phyloP scores from a whole-genome alignment of 352 stramenopile genomes.

The Thalassiosira mediterranea region DNA sequence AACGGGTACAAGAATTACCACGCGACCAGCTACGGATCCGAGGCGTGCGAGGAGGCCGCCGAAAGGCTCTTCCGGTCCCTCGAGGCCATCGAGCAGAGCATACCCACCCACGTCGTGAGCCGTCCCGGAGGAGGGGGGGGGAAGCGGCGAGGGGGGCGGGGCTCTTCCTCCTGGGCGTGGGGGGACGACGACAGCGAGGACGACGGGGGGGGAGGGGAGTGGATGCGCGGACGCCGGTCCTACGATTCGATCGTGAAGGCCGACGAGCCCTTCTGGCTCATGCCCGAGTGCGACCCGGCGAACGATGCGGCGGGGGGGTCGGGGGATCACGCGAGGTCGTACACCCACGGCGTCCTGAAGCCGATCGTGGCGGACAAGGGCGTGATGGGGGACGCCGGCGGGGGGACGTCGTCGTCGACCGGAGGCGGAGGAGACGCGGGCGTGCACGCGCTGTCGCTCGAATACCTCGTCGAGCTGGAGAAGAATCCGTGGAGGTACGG shows the following conservation, averaged over 20 bases:
- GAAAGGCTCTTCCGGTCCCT: constrained; percentile 64
- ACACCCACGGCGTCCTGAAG: constrained; percentile 50
- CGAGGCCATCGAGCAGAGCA: constrained; percentile 76
- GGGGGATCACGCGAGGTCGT: constrained; percentile 28
- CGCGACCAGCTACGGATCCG: constrained; percentile 49
- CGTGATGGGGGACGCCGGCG: constrained; percentile 13
- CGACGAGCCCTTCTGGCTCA: constrained; percentile 43
- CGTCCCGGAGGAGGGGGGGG: constrained; percentile 29
- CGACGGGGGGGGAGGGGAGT: constrained; percentile 11
- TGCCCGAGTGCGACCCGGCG: constrained; percentile 19
- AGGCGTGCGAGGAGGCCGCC: constrained; percentile 50
- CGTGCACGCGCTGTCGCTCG: constrained; percentile 63
- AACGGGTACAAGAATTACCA: constrained; percentile 30
- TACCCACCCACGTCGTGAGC: constrained; percentile 74
- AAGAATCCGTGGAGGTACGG: constrained; percentile 77
- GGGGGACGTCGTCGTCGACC: constrained; percentile 22
- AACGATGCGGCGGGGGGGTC: no score
- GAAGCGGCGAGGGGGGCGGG: neutral
- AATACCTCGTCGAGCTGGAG: constrained; percentile 79
- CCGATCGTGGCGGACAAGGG: constrained; percentile 48
- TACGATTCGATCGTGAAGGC: constrained; percentile 12
- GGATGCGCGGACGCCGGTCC: no score
- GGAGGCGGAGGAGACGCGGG: constrained; percentile 29
- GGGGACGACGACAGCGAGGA: constrained; percentile 47
- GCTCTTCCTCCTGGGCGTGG: constrained; percentile 25